phyloP scores from a whole-genome alignment of 768 basidiomycete genomes.

The Antrodiella citrinella region DNA sequence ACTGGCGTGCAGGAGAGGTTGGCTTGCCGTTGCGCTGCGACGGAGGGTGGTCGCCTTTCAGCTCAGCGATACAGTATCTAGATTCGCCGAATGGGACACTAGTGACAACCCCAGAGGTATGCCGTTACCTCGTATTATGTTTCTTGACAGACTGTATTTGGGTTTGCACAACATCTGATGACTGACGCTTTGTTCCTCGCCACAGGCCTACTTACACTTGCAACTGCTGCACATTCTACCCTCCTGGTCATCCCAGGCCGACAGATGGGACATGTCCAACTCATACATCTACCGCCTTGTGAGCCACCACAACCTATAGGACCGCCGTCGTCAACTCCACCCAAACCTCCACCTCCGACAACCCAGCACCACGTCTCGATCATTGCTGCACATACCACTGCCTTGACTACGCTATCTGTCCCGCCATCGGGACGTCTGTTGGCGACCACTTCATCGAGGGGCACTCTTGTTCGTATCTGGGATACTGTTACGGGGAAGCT shows the following conservation, averaged over 20 bases:
- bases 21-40: constrained; percentile 77
- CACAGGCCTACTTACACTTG: constrained; percentile 72
- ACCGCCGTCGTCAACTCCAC: constrained; percentile 45
- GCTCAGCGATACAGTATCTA: constrained; percentile 50
- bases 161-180: not conserved
- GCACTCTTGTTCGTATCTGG: constrained; percentile 86
- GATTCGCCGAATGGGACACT: constrained; percentile 79
- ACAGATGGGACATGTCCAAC: constrained; percentile 82
- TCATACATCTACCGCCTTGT: constrained; percentile 81
- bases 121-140: constrained; percentile 12
- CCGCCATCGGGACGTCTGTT: constrained; percentile 73
- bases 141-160: not conserved
- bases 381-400: constrained; percentile 75
- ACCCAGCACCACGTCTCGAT: constrained; percentile 68
- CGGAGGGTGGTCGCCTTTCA: constrained; percentile 75
- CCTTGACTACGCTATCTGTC: constrained; percentile 69
- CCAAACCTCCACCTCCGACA: constrained; percentile 45
- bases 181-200: not conserved
- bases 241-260: constrained; percentile 80
- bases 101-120: constrained; percentile 79
- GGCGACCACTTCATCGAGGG: constrained; percentile 76
- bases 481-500: constrained; percentile 67
- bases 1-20: constrained; percentile 70
- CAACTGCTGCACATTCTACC: constrained; percentile 70
- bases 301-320: constrained; percentile 46